Conservation (phyloP, 2,329 filamentous ascomycete genomes). For the Fusarium sp. region DNA sequence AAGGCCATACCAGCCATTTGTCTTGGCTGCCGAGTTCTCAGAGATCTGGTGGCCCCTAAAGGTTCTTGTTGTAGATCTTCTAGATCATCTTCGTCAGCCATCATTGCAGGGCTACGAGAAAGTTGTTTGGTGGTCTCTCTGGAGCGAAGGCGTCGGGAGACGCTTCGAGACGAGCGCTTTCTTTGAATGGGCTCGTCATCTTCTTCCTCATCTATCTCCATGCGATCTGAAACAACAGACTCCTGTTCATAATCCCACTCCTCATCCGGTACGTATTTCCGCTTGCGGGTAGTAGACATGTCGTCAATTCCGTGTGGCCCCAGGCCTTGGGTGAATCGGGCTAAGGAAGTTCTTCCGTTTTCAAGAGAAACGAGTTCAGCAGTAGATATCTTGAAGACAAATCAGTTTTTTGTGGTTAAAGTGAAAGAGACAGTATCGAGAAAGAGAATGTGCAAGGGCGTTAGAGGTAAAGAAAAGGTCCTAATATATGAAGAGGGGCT, state of each 20-base stretch:
- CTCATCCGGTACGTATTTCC: conserved; percentile 48
- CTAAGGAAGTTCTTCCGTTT: conserved; percentile 51
- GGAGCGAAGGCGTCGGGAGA: conserved; percentile 42
- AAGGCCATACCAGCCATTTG: conserved; percentile 47
- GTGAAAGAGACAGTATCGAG: not conserved
- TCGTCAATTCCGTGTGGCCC: conserved; percentile 32
- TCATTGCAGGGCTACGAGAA: conserved; percentile 29
- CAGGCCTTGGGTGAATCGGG: conserved; percentile 35
- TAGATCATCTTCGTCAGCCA: conserved; percentile 39
- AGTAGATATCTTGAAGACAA: conserved; percentile 47
- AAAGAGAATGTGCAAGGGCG: not conserved
- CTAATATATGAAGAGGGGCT: conserved; percentile 9
- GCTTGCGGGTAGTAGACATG: conserved; percentile 45
- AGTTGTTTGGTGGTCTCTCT: conserved; percentile 42
- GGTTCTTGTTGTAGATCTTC: conserved; percentile 24
- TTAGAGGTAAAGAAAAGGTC: not conserved
- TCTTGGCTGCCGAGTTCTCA: conserved; percentile 46
- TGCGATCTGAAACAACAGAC: conserved; percentile 43
- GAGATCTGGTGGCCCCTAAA: conserved; percentile 24
- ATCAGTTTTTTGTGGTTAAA: conserved; percentile 33
- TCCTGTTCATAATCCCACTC: conserved; percentile 48
- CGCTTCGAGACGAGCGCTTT: conserved; percentile 20
- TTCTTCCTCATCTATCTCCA: conserved; percentile 47
- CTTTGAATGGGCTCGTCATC: conserved; percentile 24
- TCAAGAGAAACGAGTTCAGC: conserved; percentile 49